phyloP scores from a whole-genome alignment of 1,284 basidiomycete species.

The Cryptococcus sp. region DNA sequence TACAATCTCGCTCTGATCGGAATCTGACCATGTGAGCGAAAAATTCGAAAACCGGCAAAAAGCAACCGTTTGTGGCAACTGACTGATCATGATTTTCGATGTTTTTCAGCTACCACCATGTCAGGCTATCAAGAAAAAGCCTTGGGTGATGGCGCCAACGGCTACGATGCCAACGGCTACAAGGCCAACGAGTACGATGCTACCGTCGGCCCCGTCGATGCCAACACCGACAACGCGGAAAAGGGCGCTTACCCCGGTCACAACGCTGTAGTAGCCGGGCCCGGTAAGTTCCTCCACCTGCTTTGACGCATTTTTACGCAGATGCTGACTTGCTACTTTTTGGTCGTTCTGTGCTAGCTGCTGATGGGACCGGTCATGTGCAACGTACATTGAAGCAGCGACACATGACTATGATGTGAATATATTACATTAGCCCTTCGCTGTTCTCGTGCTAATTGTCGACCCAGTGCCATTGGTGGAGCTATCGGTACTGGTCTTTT shows the following conservation, averaged over 20 bases:
- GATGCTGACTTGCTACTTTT: no score
- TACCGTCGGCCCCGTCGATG: conserved; percentile 1
- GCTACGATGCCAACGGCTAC: not conserved
- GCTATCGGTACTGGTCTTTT: conserved; percentile 53
- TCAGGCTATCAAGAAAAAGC: conserved; percentile 1
- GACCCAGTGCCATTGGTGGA: conserved; percentile 18
- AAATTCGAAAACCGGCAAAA: no score
- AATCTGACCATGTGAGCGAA: no score
- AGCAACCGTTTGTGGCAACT: no score
- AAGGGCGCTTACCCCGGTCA: conserved; percentile 19
- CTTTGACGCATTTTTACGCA: not conserved
- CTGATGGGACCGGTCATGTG: conserved; percentile 28
- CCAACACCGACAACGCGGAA: conserved; percentile 12
- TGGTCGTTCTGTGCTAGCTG: no score
- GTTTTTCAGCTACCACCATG: not conserved
- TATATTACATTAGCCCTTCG: conserved; percentile 50
- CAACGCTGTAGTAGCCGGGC: conserved; percentile 17
- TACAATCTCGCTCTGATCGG: no score
- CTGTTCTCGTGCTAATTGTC: not conserved
- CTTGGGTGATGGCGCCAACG: not conserved
- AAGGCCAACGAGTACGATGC: not conserved
- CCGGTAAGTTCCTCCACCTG: conserved; percentile 11
- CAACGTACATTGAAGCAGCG: conserved; percentile 48
- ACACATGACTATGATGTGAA: conserved; percentile 54
- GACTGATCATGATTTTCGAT: no score